These are phyloP conservation scores for Esteya vermicola DNA, from an alignment of 2,329 filamentous ascomycete species.

Conservation along the genomic window DNA sequence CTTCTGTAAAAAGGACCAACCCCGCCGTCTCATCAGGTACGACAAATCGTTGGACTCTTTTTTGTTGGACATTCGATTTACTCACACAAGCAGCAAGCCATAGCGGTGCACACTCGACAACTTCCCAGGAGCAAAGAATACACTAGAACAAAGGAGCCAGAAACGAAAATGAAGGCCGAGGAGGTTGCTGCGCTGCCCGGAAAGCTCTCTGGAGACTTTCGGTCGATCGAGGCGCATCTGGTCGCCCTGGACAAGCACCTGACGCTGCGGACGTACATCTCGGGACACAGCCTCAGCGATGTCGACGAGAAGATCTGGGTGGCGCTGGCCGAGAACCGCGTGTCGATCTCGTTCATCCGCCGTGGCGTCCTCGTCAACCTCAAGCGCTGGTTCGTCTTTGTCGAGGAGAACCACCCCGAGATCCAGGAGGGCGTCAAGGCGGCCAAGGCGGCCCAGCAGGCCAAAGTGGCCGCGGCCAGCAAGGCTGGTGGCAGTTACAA, in stretches of 20 bases:
- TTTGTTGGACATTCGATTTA: too few species aligned
- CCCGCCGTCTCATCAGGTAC: background rate
- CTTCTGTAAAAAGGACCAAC: background rate
- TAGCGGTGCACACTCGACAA: too few species aligned
- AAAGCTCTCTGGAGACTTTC: constrained; percentile 56
- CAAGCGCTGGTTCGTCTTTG: constrained; percentile 72
- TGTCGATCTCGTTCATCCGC: constrained; percentile 68
- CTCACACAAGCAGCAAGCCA: too few species aligned
- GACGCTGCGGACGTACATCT: constrained; percentile 71
- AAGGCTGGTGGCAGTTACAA: constrained; percentile 81
- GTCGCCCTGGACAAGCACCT: constrained; percentile 75
- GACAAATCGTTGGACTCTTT: too few species aligned
- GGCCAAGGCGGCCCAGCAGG: constrained; percentile 52
- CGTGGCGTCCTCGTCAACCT: constrained; percentile 65
- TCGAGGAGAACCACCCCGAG: constrained; percentile 72
- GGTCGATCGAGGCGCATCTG: constrained; percentile 61
- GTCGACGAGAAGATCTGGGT: constrained; percentile 75
- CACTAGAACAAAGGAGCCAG: too few species aligned
- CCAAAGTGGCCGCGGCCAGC: constrained; percentile 53
- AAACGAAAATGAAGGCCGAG: constrained; percentile 36
- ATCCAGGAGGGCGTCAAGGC: constrained; percentile 56
- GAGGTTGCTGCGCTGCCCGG: constrained; percentile 37
- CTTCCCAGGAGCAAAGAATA: too few species aligned
- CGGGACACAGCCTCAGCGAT: constrained; percentile 64
- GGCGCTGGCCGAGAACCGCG: constrained; percentile 68